Evolutionary conservation across 768 basidiomycete genomes (phyloP).

Genomic region (Suillus fuscotomentosus): DNA sequence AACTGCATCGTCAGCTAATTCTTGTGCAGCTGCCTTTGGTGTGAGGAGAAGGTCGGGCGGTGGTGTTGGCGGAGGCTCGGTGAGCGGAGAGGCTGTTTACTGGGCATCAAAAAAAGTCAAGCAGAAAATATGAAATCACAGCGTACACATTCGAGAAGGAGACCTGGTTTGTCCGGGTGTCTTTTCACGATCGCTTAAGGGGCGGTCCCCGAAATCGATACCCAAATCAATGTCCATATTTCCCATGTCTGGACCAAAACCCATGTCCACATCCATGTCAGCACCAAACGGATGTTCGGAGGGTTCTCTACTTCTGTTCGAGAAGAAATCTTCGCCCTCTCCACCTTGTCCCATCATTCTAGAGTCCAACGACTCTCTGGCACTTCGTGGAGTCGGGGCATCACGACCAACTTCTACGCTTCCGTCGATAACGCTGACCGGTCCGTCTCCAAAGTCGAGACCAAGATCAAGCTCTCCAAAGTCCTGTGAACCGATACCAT

Average conservation of each 20-base stretch:
- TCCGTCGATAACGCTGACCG: conserved; percentile 34
- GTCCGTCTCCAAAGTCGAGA: conserved; percentile 71
- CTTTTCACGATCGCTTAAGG: conserved; percentile 44
- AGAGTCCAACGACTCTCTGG: conserved; percentile 60
- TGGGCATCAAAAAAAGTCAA: conserved; percentile 9
- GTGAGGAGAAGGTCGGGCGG: conserved; percentile 57
- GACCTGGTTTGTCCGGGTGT: conserved; percentile 60
- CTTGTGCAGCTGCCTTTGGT: conserved; percentile 44
- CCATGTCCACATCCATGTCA: conserved; percentile 51
- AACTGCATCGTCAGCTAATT: conserved; percentile 37
- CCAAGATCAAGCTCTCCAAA: conserved; percentile 72
- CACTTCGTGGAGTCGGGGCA: conserved; percentile 44
- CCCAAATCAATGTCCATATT: conserved; percentile 66
- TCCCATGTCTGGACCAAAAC: conserved; percentile 48
- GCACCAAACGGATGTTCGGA: conserved; percentile 66
- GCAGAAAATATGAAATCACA: background rate
- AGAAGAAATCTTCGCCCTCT: conserved; percentile 63
- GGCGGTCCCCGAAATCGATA: conserved; percentile 65
- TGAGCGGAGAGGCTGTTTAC: conserved; percentile 67
- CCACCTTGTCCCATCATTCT: conserved; percentile 51
- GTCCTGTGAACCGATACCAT: conserved; percentile 86
- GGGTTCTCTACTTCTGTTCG: conserved; percentile 57
- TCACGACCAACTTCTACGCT: conserved; percentile 81
- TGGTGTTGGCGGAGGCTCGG: conserved; percentile 75
- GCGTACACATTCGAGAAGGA: conserved; percentile 69